Conservation (phyloP, 169 alveolate genomes). For the Perkinsus olseni region DNA sequence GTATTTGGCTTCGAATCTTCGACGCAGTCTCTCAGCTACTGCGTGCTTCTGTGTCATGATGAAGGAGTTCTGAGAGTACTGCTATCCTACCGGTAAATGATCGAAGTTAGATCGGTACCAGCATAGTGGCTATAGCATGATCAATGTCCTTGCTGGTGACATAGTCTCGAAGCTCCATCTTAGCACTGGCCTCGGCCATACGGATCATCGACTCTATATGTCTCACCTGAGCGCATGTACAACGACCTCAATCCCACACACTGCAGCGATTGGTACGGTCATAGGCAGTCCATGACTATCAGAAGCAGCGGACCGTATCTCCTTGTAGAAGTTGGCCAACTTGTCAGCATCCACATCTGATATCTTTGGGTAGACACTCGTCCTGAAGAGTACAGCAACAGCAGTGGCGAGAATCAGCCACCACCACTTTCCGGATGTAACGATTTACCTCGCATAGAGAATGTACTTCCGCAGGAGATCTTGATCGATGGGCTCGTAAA, state of each 20-base stretch:
- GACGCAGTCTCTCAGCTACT: not conserved
- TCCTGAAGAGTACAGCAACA: not conserved
- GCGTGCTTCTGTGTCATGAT: not conserved
- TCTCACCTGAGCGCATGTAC: conserved; percentile 86
- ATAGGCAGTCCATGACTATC: conserved; percentile 6
- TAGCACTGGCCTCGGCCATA: conserved; percentile 91
- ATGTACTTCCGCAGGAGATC: conserved; percentile 89
- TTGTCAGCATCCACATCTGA: not conserved
- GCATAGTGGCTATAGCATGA: conserved; percentile 89
- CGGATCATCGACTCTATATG: conserved; percentile 92
- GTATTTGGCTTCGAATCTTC: not conserved
- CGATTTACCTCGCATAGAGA: conserved; percentile 79
- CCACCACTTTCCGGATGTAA: not conserved
- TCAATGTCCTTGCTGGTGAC: conserved; percentile 91
- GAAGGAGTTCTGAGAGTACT: not conserved
- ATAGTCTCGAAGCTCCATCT: conserved; percentile 88
- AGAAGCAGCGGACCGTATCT: not conserved
- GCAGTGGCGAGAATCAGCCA: not conserved
- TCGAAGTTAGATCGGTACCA: conserved; percentile 64
- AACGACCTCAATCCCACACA: not conserved
- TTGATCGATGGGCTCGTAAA: conserved; percentile 70
- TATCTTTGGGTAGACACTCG: not conserved
- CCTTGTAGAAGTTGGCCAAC: not conserved
- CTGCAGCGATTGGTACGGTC: not conserved
- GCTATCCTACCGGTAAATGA: not conserved